These are phyloP conservation scores for Paramecium sonneborni DNA, from an alignment of 73 alveolate species.

Conservation along the genomic window DNA sequence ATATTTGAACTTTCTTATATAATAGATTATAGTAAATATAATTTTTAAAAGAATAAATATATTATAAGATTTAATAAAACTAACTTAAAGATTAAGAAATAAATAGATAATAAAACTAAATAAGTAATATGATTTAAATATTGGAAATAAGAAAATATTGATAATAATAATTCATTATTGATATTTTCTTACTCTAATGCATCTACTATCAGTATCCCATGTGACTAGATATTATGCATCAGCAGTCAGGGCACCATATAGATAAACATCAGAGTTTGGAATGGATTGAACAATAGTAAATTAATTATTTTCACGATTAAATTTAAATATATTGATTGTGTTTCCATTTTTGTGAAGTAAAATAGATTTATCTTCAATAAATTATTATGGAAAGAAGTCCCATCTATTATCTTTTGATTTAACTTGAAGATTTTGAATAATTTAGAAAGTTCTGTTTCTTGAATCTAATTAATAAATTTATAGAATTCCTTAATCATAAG, in stretches of 20 bases:
- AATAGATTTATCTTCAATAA: not conserved
- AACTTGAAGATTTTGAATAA: not conserved
- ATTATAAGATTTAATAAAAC: too few species aligned
- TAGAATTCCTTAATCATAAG: not conserved
- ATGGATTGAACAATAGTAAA: not conserved
- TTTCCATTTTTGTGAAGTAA: not conserved
- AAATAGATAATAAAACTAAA: too few species aligned
- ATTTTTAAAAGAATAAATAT: too few species aligned
- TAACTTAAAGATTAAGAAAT: too few species aligned
- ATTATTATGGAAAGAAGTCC: not conserved
- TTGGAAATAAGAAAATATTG: not conserved
- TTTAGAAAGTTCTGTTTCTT: too few species aligned
- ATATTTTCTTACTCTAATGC: not conserved
- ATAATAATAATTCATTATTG: not conserved
- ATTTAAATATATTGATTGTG: not conserved
- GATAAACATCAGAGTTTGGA: not conserved
- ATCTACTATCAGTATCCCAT: not conserved
- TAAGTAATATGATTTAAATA: not conserved
- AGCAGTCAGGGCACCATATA: not conserved
- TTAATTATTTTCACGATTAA: too few species aligned
- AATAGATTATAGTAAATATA: too few species aligned
- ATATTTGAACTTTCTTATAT: too few species aligned
- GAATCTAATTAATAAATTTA: not conserved
- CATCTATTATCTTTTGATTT: not conserved
- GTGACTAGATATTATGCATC: not conserved